Conservation (phyloP, 2,329 filamentous ascomycete genomes). For the Stachybotrys echinatus region DNA sequence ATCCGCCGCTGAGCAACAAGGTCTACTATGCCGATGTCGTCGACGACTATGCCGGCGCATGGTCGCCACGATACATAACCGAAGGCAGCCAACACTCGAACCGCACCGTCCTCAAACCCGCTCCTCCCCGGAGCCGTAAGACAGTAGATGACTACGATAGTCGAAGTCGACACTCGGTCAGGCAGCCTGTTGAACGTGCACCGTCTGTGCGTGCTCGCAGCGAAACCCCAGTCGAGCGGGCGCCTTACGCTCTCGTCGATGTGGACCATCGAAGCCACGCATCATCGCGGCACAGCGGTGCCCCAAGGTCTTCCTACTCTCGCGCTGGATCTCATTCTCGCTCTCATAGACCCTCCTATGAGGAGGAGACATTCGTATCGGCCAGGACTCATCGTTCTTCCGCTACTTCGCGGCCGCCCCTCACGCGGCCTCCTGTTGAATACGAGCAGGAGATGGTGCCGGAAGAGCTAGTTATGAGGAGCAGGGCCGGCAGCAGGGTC, state of each 20-base stretch:
- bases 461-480: constrained; percentile 20
- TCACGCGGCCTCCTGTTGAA: constrained; percentile 14
- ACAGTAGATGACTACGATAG: constrained; percentile 33
- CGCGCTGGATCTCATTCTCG: constrained; percentile 12
- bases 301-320: constrained; percentile 16
- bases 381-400: constrained; percentile 25
- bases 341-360: constrained; percentile 15
- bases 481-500: constrained; percentile 22
- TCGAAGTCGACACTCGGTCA: constrained; percentile 33
- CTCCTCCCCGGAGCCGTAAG: not conserved
- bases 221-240: constrained; percentile 27
- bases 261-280: constrained; percentile 35
- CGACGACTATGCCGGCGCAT: not conserved
- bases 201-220: constrained; percentile 34
- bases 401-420: constrained; percentile 11
- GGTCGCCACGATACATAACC: not conserved
- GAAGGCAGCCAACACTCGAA: not conserved
- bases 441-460: constrained; percentile 12
- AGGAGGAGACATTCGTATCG: constrained; percentile 39
- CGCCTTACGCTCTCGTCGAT: constrained; percentile 34
- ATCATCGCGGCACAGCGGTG: constrained; percentile 26
- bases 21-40: constrained; percentile 1
- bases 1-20: not conserved
- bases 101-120: not conserved
- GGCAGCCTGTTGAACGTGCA: constrained; percentile 22